Base-by-base conservation (phyloP, 495 filamentous ascomycete genomes). In the Aspergillus nanangensis region DNA sequence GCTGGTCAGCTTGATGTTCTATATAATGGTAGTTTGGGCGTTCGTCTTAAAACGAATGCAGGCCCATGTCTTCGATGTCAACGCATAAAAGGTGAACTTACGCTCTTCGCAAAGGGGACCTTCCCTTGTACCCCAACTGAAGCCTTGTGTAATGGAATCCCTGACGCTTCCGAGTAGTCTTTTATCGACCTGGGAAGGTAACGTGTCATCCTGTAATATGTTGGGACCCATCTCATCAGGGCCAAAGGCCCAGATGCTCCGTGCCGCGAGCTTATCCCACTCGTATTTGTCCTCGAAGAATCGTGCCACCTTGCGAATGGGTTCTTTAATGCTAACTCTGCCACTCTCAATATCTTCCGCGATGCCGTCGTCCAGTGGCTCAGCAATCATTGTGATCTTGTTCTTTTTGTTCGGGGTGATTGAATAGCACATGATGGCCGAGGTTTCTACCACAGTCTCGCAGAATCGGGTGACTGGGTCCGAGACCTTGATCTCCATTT, bases 341-440 rank as follows among this genome's bases (percentile, higher is more conserved):
- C 91, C 90, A 52, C 79, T 84, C 69, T 97, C 93, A 50, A 98
- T 97, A 56, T 97, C 93, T 57, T 91, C 86, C 13, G 91, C 89
- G 52, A 98, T 95, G 13, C 92, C 94, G 41, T 91, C 82, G 57
- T 98, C 93, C 33, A 98, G 69, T 13, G 92, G 90, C 56, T 97
- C 93, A 19, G 94, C 93, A 36, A 96, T 85, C 89, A 97, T 96
- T 38, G 93, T 98, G 61, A 98, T 87, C 65, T 95, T 96, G 69
- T 97, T 98, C 69, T 95, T 95, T 62, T 98, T 97, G 67, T 98
- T 98, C 5, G 93, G 93, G 3, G 93, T 98, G 53, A 95, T 79
- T 9, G 93, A 91, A 65, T 96, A 97, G 63, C 93, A 97, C 73
- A 96, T 96, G 47, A 95, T 96, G 21, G 92, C 90, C 15, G 88